Base-by-base conservation (phyloP, 2,329 filamentous ascomycete species). In the Aspergillus fischeri region DNA sequence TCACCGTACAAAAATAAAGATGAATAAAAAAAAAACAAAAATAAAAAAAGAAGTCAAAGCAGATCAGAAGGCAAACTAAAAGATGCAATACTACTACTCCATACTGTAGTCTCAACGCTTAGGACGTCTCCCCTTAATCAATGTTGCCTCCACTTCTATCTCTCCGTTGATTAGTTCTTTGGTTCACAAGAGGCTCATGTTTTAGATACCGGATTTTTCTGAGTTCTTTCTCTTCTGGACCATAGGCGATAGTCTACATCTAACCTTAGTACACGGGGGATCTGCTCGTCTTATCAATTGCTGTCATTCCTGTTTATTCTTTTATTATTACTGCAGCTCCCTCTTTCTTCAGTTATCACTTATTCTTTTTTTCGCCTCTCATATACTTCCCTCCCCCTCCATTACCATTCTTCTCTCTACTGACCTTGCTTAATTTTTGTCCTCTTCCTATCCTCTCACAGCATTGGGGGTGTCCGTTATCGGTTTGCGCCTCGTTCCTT, bases 211-310 rank as follows among this genome's bases (percentile, higher is more conserved):
- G 20, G 42, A 24, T 45, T 45, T 24, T 20, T 20, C 42, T 24
- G 42, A 8, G 6, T 45, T 9, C 7, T 45, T 21, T 38, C 17
- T 38, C 32, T 3, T 38, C 32, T 38, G 6, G 32, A 38, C 32
- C 32, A 5, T 35, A 35, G 32, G 32, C 6, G 11, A 14, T 35
- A 35, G 32, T 7, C 14, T 7, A 47, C 45, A 56, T 61, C 54
- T 47, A 54, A 52, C 56, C 59, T 60, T 56, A 28, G 51, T 57
- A 59, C 57, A 53, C 52, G 58, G 60, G 60, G 57, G 57, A 45
- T 45, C 42, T 45, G 20, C 42, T 24, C 21, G 7, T 58, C 57
- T 57, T 62, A 45, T 45, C 42, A 45, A 11, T 24, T 45, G 42
- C n/a, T 51, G 44, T 52, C 48, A 56, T 53, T 51, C 55, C 53